A percentile compares a stretch with the other conserved stretches of the same genome.
phyloP scores from a whole-genome alignment of 768 basidiomycete genomes.

The Dentipellis sp. region DNA sequence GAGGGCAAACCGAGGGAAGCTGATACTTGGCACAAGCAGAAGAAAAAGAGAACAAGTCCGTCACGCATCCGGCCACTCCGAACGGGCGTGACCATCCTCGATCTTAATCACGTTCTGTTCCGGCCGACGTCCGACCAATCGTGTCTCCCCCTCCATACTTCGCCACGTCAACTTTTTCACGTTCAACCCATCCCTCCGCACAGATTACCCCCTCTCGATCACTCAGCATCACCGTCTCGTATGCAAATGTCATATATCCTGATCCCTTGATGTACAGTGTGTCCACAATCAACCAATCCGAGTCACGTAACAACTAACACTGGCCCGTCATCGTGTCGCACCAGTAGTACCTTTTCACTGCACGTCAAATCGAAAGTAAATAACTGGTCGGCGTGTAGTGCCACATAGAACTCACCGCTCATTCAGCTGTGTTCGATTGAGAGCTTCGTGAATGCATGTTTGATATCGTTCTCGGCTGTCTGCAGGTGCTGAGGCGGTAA shows the following conservation, averaged over 20 bases:
- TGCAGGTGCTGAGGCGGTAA: conserved; percentile 42
- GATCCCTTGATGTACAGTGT: no score
- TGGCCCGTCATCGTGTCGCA: conserved; percentile 41
- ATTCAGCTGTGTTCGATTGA: conserved; percentile 34
- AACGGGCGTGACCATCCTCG: not conserved
- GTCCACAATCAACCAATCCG: not conserved
- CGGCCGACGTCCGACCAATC: no score
- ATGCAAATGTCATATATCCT: no score
- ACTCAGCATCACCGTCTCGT: not conserved
- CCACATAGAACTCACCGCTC: conserved; percentile 26
- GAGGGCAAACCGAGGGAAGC: conserved; percentile 5
- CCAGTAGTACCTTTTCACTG: conserved; percentile 42
- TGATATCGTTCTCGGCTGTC: conserved; percentile 27
- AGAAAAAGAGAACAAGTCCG: not conserved
- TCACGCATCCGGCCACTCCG: not conserved
- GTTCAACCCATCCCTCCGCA: not conserved
- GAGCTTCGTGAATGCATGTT: conserved; percentile 33
- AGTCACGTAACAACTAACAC: conserved; percentile 45
- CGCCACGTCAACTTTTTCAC: not conserved
- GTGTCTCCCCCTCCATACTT: not conserved
- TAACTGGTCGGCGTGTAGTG: not conserved
- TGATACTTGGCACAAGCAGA: conserved; percentile 1
- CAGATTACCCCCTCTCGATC: not conserved
- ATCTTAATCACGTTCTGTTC: not conserved
- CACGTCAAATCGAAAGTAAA: not conserved